phyloP scores from a whole-genome alignment of 2,329 filamentous ascomycete genomes.

The Pestalotiopsis sp. region DNA sequence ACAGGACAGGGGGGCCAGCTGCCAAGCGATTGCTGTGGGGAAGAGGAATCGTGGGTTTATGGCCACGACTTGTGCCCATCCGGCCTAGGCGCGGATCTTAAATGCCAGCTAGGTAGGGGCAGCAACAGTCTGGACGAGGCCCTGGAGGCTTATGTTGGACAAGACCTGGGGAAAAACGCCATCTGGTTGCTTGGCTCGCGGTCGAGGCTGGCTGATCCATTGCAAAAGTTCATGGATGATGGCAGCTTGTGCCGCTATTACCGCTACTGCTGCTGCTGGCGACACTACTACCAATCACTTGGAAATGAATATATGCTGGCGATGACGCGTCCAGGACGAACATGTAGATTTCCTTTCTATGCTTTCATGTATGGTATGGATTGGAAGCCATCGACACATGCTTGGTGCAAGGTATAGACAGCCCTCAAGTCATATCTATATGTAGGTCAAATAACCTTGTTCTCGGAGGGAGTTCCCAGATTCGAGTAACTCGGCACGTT shows the following conservation, averaged over 20 bases:
- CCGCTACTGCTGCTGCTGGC: no score
- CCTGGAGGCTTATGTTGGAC: background rate
- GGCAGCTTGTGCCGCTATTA: no score
- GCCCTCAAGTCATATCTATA: background rate
- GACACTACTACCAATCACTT: no score
- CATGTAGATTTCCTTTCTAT: no score
- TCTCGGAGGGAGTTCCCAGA: background rate
- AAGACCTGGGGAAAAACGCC: background rate
- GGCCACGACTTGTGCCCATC: background rate
- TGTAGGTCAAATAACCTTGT: background rate
- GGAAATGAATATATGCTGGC: no score
- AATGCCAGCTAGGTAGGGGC: background rate
- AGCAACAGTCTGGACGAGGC: background rate
- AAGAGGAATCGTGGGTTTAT: background rate
- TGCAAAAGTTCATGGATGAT: no score
- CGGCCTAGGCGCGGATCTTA: conserved; percentile 4
- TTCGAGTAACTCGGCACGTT: background rate
- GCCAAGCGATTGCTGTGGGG: conserved; percentile 3
- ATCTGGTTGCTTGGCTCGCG: background rate
- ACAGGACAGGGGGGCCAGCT: background rate
- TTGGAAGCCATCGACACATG: no score
- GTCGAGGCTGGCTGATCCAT: background rate
- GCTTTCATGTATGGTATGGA: no score
- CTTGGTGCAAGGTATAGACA: background rate
- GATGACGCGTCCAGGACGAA: no score